A percentile compares a stretch with the other conserved stretches of the same genome.
Conservation (phyloP, 345 rosid genomes). For the Boechera stricta region DNA sequence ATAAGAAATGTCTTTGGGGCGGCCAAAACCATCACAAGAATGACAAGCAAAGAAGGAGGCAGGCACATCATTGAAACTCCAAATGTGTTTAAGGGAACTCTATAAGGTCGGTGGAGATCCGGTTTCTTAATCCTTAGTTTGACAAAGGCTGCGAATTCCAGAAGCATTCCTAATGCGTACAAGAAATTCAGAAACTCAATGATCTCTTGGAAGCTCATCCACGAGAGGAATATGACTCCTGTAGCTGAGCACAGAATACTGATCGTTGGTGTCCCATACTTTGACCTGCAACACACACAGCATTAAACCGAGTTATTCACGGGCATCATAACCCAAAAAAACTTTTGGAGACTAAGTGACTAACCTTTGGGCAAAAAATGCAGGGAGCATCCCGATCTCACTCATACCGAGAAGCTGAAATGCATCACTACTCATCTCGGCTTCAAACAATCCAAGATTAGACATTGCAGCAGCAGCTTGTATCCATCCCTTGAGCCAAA, state of each 20-base stretch:
- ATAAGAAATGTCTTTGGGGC: conserved; percentile 64
- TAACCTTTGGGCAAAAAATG: conserved; percentile 73
- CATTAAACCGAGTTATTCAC: conserved; percentile 9
- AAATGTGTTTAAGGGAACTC: conserved; percentile 66
- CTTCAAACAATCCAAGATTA: conserved; percentile 92
- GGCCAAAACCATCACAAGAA: conserved; percentile 86
- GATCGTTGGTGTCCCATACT: conserved; percentile 84
- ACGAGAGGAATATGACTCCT: conserved; percentile 86
- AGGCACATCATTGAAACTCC: conserved; percentile 71
- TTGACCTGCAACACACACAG: conserved; percentile 59
- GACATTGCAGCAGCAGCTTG: conserved; percentile 97
- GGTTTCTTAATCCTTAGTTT: conserved; percentile 76
- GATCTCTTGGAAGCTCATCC: conserved; percentile 95
- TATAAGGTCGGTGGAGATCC: conserved; percentile 75
- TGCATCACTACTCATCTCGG: conserved; percentile 95
- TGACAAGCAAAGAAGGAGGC: conserved; percentile 71
- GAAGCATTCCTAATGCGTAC: conserved; percentile 86
- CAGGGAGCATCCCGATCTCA: conserved; percentile 90
- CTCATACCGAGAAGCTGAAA: conserved; percentile 97
- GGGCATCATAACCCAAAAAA: neutral
- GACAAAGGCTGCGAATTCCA: conserved; percentile 87
- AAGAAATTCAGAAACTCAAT: conserved; percentile 89
- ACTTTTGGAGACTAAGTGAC: conserved; percentile 5
- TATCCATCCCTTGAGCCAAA: conserved; percentile 90
- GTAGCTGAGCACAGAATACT: conserved; percentile 86